Conservation (phyloP, 768 basidiomycete genomes). For the Kwoniella dendrophila region DNA sequence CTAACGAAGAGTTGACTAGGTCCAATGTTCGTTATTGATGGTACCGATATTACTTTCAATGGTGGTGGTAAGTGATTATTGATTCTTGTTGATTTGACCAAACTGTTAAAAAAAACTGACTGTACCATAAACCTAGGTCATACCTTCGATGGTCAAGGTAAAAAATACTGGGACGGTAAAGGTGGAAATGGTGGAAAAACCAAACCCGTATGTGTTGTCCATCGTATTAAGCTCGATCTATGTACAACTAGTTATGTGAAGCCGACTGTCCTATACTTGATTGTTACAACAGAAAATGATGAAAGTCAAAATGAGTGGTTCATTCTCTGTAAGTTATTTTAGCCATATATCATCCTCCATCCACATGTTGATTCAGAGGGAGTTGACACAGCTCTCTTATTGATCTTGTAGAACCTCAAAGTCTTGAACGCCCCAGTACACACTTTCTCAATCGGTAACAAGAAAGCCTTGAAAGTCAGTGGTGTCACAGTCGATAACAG, state of each 20-base stretch:
- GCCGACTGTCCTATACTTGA: neutral
- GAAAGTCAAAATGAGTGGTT: constrained; percentile 16
- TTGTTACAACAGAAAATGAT: constrained; percentile 3
- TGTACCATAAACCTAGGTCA: neutral
- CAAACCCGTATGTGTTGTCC: constrained; percentile 6
- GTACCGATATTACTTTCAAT: constrained; percentile 12
- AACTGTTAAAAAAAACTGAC: neutral
- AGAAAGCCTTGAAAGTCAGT: neutral
- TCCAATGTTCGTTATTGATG: constrained; percentile 18
- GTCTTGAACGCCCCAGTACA: constrained; percentile 11
- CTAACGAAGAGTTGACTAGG: too few species aligned
- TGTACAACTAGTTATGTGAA: neutral
- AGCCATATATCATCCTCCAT: neutral
- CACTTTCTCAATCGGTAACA: constrained; percentile 7
- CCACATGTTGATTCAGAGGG: neutral
- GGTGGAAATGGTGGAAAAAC: constrained; percentile 17
- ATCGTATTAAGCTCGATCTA: neutral
- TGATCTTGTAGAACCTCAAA: neutral
- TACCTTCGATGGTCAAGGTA: constrained; percentile 14
- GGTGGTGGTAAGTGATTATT: constrained; percentile 13
- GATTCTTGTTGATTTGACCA: too few species aligned
- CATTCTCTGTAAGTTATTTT: constrained; percentile 9
- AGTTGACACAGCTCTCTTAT: neutral
- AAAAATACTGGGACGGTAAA: constrained; percentile 10
- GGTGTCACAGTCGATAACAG: constrained; percentile 13